Evolutionary conservation across 192 early-diverging fungal genomes (phyloP).

Genomic region (Lobulomyces angularis): DNA sequence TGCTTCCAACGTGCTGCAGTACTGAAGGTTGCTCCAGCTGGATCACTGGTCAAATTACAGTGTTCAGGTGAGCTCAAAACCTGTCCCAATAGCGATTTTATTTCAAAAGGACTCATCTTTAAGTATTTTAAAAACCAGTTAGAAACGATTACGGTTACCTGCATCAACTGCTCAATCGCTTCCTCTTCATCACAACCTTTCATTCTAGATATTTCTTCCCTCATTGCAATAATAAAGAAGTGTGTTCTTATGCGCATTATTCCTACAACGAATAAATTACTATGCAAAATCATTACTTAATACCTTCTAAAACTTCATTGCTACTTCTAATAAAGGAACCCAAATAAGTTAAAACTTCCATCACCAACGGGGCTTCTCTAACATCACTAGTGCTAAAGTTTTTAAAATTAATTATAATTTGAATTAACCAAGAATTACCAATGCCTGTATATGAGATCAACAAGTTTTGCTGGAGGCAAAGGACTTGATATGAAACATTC

Average conservation of each 20-base stretch:
- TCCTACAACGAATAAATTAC: too few species aligned
- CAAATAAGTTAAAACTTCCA: conserved; percentile 70
- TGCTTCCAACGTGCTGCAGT: not conserved
- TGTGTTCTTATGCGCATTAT: conserved; percentile 72
- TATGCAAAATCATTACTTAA: too few species aligned
- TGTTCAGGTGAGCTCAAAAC: conserved; percentile 44
- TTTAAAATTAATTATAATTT: not conserved
- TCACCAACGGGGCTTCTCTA: conserved; percentile 69
- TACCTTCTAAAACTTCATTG: conserved; percentile 62
- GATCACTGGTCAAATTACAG: conserved; percentile 5
- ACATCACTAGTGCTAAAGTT: conserved; percentile 52
- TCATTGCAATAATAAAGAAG: conserved; percentile 70
- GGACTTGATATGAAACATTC: conserved; percentile 62
- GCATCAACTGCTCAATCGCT: conserved; percentile 69
- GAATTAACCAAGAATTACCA: conserved; percentile 27
- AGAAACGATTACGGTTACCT: conserved; percentile 13
- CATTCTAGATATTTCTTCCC: conserved; percentile 70
- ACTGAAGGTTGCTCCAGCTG: not conserved
- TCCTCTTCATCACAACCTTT: conserved; percentile 63
- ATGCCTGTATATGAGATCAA: conserved; percentile 53
- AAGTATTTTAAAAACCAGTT: conserved; percentile 9
- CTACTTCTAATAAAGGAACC: conserved; percentile 58
- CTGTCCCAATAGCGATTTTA: conserved; percentile 60
- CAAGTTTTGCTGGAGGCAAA: conserved; percentile 53
- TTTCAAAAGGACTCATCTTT: conserved; percentile 60